Percentiles rank a stretch among this genome's conserved stretches.
phyloP scores from a whole-genome alignment of 768 basidiomycete species.

The Boletus fagicola region DNA sequence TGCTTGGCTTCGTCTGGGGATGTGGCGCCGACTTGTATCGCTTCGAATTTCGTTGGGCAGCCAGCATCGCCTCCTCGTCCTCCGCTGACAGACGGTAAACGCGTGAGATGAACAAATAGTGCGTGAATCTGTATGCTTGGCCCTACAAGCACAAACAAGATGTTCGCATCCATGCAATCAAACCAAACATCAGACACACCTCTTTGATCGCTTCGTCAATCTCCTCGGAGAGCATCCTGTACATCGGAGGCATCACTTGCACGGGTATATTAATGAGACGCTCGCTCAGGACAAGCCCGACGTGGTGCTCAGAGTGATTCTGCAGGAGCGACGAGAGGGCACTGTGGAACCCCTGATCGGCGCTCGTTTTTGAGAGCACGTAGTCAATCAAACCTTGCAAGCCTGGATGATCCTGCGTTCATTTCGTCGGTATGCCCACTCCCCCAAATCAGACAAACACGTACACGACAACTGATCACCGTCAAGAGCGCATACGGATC shows the following conservation, averaged over 20 bases:
- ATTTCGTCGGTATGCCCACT: neutral
- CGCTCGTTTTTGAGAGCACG: constrained; percentile 56
- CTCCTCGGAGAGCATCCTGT: constrained; percentile 83
- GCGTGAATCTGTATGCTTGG: constrained; percentile 67
- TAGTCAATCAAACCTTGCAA: constrained; percentile 72
- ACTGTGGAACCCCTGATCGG: constrained; percentile 48
- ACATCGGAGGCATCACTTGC: constrained; percentile 90
- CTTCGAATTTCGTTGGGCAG: constrained; percentile 43
- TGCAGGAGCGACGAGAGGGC: constrained; percentile 46
- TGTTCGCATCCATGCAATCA: neutral
- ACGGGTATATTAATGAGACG: constrained; percentile 95
- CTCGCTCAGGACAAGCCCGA: constrained; percentile 86
- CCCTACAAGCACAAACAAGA: constrained; percentile 33
- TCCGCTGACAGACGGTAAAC: constrained; percentile 71
- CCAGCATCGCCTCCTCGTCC: constrained; percentile 54
- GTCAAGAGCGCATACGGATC: constrained; percentile 90
- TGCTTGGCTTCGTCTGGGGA: constrained; percentile 13
- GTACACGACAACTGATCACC: constrained; percentile 74
- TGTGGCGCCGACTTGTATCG: constrained; percentile 30
- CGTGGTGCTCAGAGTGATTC: constrained; percentile 38
- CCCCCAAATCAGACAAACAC: constrained; percentile 3
- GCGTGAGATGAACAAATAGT: constrained; percentile 74
- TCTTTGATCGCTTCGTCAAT: constrained; percentile 68
- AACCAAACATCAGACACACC: constrained; percentile 39
- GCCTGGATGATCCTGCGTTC: constrained; percentile 62